Conservation (phyloP, 208 protist species). For the Leishmania amazonensis region DNA sequence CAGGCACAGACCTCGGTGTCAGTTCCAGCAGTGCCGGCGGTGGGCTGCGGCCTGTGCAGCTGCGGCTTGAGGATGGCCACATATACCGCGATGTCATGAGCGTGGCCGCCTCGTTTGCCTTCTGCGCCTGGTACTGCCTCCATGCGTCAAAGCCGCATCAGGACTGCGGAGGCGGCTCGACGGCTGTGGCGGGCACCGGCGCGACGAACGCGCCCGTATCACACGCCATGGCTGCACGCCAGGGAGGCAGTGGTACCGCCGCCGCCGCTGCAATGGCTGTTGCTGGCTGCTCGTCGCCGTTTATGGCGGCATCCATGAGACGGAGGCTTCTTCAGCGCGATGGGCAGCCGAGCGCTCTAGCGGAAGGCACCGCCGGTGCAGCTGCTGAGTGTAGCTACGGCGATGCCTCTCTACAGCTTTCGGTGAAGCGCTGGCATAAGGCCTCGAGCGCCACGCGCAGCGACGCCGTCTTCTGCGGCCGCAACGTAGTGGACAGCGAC, state of each 20-base stretch:
- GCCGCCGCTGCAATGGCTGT: background rate
- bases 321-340: background rate
- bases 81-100: constrained; percentile 3
- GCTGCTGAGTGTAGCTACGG: background rate
- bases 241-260: background rate
- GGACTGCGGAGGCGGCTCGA: constrained; percentile 11
- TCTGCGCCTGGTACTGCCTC: constrained; percentile 52
- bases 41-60: constrained; percentile 8
- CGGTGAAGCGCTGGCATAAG: constrained; percentile 28
- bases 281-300: background rate
- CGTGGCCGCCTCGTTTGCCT: background rate
- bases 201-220: background rate
- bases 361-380: background rate
- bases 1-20: background rate
- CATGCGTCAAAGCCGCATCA: constrained; percentile 36
- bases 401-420: background rate
- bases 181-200: background rate
- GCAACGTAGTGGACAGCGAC: constrained; percentile 82
- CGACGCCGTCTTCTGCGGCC: constrained; percentile 53
- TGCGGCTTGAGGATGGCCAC: constrained; percentile 6
- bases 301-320: background rate
- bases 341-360: background rate
- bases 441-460: constrained; percentile 17
- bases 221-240: background rate
- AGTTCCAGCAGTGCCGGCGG: background rate